Base-by-base conservation (phyloP, 176 grass and related monocot species). In the Triticum monococcum region DNA sequence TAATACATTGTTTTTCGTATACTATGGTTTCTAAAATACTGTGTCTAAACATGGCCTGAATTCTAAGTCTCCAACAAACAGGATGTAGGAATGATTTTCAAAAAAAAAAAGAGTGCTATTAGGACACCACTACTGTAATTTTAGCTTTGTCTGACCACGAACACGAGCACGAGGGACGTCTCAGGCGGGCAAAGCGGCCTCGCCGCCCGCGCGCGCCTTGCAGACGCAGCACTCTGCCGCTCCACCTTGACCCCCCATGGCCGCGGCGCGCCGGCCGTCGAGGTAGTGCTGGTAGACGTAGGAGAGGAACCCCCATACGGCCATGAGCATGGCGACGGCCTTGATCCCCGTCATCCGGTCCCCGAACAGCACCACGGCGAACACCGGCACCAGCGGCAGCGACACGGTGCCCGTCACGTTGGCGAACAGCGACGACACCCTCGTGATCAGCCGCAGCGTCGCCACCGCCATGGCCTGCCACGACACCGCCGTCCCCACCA, bases 281-380 rank as follows among this genome's bases (percentile, higher is more conserved):
- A 96, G 25, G 91, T 94, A 92, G 45, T 92, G 88, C 72, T 99
- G 97, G 77, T 99, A 96, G 3, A 96, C 62, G 88, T 96, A 96
- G 10, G 97, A 94, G 28, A 89, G 65, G 62, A 99, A 99, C 0
- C 97, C 97, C 97, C 97, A 99, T 0, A 99, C 1, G 1, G 94
- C 97, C 69, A 99, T 93, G 81, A 98, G 81, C 84, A 98, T 84
- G 11, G 97, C 68, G 2, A 98, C 70, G 12, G 78, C 68, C 88
- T 94, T 98, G 54, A 96, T 69, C 0, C 92, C 97, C 17, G 91
- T 87, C 90, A 99, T 98, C 70, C 5, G 67, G 76, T 99, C 94
- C 40, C 85, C 81, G 60, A 99, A 99, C 71, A 98, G 79, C 22
- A 48, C 76, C 16, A 94, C 97, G 6, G 97, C 97, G 59, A 96